phyloP scores from a whole-genome alignment of 2,329 filamentous ascomycete genomes.

The Monosporascus sp. region DNA sequence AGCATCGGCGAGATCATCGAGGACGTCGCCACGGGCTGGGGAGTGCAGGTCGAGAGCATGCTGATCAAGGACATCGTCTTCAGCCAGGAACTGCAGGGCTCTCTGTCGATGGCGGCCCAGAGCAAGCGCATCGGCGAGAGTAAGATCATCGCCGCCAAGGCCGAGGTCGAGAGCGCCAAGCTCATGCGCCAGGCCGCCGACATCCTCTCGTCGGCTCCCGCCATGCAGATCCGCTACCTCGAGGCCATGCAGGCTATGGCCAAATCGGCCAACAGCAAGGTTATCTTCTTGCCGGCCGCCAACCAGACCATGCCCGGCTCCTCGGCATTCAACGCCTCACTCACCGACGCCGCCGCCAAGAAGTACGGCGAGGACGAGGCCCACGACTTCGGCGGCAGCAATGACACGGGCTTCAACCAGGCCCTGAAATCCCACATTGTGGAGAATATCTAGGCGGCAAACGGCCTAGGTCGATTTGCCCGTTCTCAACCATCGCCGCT shows the following conservation, averaged over 20 bases:
- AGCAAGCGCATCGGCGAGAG: constrained; percentile 97
- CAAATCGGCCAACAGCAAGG: constrained; percentile 82
- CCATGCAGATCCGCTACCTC: constrained; percentile 97
- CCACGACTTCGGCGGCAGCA: constrained; percentile 48
- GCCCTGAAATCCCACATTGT: constrained; percentile 78
- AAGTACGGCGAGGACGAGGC: constrained; percentile 36
- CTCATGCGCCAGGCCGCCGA: constrained; percentile 91
- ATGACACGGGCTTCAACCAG: constrained; percentile 60
- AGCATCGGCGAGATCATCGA: constrained; percentile 97
- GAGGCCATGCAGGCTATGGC: constrained; percentile 99
- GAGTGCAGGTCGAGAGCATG: constrained; percentile 95
- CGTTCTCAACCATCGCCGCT: too few relatives aligned
- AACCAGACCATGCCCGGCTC: constrained; percentile 53
- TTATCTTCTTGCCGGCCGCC: constrained; percentile 71
- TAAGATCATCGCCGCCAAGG: constrained; percentile 96
- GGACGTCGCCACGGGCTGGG: constrained; percentile 89
- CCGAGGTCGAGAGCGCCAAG: constrained; percentile 94
- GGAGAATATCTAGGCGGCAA: constrained; percentile 68
- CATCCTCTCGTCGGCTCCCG: constrained; percentile 83
- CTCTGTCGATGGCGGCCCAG: constrained; percentile 95
- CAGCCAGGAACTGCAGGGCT: constrained; percentile 90
- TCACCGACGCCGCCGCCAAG: constrained; percentile 32
- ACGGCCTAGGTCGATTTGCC: background rate
- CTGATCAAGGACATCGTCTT: constrained; percentile 99
- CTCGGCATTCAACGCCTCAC: constrained; percentile 35